Conservation (phyloP, 352 stramenopile genomes). For the Phytopythium vexans region DNA sequence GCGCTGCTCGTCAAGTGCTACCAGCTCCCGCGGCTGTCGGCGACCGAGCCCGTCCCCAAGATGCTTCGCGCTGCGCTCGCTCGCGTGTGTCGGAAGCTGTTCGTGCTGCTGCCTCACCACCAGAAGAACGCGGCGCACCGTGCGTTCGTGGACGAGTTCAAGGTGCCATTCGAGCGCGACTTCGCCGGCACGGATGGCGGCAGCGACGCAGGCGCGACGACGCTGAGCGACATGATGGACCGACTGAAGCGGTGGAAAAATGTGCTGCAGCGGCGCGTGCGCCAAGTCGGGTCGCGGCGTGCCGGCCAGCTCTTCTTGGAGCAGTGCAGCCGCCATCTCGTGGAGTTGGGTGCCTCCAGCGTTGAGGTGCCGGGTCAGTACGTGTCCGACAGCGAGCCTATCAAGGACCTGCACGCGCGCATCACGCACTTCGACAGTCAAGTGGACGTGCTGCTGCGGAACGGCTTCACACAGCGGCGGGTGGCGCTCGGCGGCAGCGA, state of each 20-base stretch:
- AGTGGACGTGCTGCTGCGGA: slow-evolving; percentile 79
- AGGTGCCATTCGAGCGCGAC: slow-evolving; percentile 80
- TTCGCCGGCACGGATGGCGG: slow-evolving; percentile 48
- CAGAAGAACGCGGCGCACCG: slow-evolving; percentile 88
- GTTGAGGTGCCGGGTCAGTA: slow-evolving; percentile 93
- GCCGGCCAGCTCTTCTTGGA: slow-evolving; percentile 79
- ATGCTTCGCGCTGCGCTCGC: slow-evolving; percentile 89
- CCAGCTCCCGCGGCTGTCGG: slow-evolving; percentile 77
- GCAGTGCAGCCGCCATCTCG: slow-evolving; percentile 85
- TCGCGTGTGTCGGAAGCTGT: slow-evolving; percentile 93
- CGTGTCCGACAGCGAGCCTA: slow-evolving; percentile 87
- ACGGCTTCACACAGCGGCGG: slow-evolving; percentile 90
- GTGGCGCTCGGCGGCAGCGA: slow-evolving; percentile 89
- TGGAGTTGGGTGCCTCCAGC: slow-evolving; percentile 82
- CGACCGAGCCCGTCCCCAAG: slow-evolving; percentile 77
- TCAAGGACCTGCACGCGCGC: slow-evolving; percentile 90
- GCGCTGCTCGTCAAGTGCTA: slow-evolving; percentile 95
- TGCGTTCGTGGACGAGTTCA: slow-evolving; percentile 87
- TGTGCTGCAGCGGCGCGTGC: slow-evolving; percentile 80
- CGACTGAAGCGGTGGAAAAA: slow-evolving; percentile 91
- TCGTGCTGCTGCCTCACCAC: slow-evolving; percentile 69
- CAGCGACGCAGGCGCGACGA: slow-evolving; percentile 30
- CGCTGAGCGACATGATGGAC: slow-evolving; percentile 85
- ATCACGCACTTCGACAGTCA: slow-evolving; percentile 89
- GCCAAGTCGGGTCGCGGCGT: slow-evolving; percentile 66